These are phyloP conservation scores for Coprinellus aureogranulatus DNA, from an alignment of 768 basidiomycete genomes.

Conservation along the genomic window DNA sequence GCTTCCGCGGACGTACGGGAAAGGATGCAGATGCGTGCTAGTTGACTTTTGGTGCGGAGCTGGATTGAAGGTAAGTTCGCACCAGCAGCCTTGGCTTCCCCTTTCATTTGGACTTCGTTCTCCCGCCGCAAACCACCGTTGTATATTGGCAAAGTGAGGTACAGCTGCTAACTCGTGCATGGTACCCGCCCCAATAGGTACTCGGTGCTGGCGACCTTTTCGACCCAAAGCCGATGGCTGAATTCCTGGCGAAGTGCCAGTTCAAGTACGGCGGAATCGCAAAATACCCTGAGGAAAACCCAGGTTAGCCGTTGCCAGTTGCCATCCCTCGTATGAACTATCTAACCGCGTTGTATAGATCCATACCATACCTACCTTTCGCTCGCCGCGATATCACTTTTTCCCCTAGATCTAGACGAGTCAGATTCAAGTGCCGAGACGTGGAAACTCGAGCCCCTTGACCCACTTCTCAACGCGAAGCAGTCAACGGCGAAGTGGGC, in stretches of 20 bases:
- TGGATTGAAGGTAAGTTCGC: slow-evolving; percentile 58
- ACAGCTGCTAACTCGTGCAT: not conserved
- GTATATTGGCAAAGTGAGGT: not conserved
- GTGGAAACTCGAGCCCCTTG: slow-evolving; percentile 60
- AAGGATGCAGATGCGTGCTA: slow-evolving; percentile 94
- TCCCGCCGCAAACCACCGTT: not conserved
- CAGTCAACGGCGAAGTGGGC: slow-evolving; percentile 68
- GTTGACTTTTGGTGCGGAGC: slow-evolving; percentile 94
- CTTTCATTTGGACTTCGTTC: not conserved
- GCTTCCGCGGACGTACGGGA: slow-evolving; percentile 84
- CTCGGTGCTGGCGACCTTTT: slow-evolving; percentile 60
- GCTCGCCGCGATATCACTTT: slow-evolving; percentile 75
- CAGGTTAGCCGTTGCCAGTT: slow-evolving; percentile 51
- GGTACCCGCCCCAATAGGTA: slow-evolving; percentile 46
- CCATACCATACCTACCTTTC: slow-evolving; percentile 95
- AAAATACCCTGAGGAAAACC: slow-evolving; percentile 75
- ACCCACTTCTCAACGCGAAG: slow-evolving; percentile 72
- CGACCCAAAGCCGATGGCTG: slow-evolving; percentile 50
- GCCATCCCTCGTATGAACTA: not conserved
- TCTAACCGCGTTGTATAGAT: slow-evolving; percentile 45
- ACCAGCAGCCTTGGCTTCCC: not conserved
- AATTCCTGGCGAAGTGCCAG: slow-evolving; percentile 75
- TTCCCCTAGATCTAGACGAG: slow-evolving; percentile 42
- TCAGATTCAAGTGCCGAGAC: slow-evolving; percentile 24
- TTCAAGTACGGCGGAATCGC: slow-evolving; percentile 87